phyloP scores from a whole-genome alignment of 805 yeast species.

The Candida michaelii region DNA sequence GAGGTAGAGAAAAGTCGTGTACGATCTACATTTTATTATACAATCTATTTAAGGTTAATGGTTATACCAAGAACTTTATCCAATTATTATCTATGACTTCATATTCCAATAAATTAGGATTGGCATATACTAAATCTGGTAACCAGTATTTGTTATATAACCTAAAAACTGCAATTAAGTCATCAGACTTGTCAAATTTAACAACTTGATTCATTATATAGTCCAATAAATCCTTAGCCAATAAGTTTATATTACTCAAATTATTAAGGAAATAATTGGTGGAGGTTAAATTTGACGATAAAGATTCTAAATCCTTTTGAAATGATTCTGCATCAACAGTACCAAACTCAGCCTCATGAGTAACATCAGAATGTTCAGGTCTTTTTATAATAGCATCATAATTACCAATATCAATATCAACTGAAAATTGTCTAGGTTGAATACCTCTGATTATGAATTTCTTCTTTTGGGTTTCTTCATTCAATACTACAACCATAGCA shows the following conservation, averaged over 20 bases:
- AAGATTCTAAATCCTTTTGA: constrained; percentile 21
- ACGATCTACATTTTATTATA: background rate
- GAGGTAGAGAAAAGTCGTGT: background rate
- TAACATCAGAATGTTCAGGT: constrained; percentile 11
- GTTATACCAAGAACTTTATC: constrained; percentile 38
- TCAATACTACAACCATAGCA: constrained; percentile 84
- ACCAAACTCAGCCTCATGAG: constrained; percentile 25
- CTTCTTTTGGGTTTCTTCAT: constrained; percentile 51
- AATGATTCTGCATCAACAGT: constrained; percentile 36
- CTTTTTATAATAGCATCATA: constrained; percentile 40
- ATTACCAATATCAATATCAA: constrained; percentile 44
- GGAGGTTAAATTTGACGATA: constrained; percentile 13
- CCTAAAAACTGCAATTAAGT: constrained; percentile 27
- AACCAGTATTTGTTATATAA: constrained; percentile 42
- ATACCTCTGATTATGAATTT: constrained; percentile 93
- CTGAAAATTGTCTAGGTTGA: constrained; percentile 72
- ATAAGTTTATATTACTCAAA: constrained; percentile 25
- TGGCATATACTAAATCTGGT: constrained; percentile 38
- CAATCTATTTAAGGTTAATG: background rate
- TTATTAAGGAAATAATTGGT: constrained; percentile 15
- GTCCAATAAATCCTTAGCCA: constrained; percentile 36
- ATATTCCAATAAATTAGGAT: constrained; percentile 39
- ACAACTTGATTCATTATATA: constrained; percentile 27
- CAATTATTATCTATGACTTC: constrained; percentile 35
- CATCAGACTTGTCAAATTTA: constrained; percentile 24